phyloP scores from a whole-genome alignment of 306 rosid genomes.

The Lathyrus aphaca region DNA sequence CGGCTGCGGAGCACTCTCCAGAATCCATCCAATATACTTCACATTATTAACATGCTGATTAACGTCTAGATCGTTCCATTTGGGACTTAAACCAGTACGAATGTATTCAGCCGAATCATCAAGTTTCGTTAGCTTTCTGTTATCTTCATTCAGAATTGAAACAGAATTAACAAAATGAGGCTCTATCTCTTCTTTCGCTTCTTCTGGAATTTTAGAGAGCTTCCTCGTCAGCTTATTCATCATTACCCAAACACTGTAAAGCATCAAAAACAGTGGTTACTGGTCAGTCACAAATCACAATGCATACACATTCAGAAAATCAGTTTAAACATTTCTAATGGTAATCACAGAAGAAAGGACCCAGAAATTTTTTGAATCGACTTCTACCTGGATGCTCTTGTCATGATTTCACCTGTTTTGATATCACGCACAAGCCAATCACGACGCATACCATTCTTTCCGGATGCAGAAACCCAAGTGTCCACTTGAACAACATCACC shows the following conservation, averaged over 20 bases:
- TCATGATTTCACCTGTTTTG: conserved; percentile 69
- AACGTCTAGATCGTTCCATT: conserved; percentile 92
- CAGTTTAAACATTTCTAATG: conserved; percentile 4
- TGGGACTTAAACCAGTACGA: conserved; percentile 71
- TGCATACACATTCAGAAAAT: conserved; percentile 10
- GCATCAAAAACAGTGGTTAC: conserved; percentile 43
- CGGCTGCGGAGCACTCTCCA: conserved; percentile 92
- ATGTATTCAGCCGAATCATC: conserved; percentile 70
- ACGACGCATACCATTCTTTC: conserved; percentile 95
- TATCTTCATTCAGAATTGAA: conserved; percentile 82
- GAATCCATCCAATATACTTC: conserved; percentile 97
- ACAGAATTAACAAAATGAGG: conserved; percentile 60
- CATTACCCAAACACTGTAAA: conserved; percentile 91
- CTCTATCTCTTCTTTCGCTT: conserved; percentile 83
- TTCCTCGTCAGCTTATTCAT: conserved; percentile 93
- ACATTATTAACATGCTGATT: conserved; percentile 99
- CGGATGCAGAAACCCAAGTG: conserved; percentile 88
- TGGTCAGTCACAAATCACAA: conserved; percentile 27
- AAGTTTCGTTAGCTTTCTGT: conserved; percentile 73
- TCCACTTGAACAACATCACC: conserved; percentile 96
- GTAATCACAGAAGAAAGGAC: conserved; percentile 8
- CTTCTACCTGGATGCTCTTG: conserved; percentile 89
- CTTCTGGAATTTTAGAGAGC: conserved; percentile 87
- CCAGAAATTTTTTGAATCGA: conserved; percentile 8
- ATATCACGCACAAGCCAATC: conserved; percentile 85